Percentiles rank a stretch among this genome's conserved stretches.
Evolutionary conservation across 1,139 yeast species (phyloP).

Genomic region (Yamadazyma diddensiae): DNA sequence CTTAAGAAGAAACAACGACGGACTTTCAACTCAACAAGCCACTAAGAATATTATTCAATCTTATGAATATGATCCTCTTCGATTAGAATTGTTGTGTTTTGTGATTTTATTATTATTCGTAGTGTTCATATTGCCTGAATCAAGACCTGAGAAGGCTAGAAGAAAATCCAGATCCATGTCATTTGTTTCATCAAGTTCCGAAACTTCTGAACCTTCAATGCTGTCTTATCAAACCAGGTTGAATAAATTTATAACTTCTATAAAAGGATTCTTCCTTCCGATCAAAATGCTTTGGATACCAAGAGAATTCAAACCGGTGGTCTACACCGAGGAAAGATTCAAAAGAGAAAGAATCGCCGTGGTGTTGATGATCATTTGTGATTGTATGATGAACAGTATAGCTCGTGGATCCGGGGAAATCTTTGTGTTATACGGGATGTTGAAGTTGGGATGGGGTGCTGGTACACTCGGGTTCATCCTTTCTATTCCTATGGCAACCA

Average conservation of each 20-base stretch:
- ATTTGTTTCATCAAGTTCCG: conserved; percentile 2
- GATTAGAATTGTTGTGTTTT: conserved; percentile 24
- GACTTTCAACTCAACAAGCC: neutral
- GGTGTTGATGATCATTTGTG: conserved; percentile 40
- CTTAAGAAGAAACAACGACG: conserved; percentile 4
- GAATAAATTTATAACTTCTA: neutral
- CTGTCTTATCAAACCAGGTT: neutral
- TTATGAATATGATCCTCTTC: conserved; percentile 29
- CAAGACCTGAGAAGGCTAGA: conserved; percentile 47
- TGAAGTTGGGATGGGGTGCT: conserved; percentile 56
- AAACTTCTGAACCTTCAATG: neutral
- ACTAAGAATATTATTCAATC: conserved; percentile 10
- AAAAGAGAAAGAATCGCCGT: conserved; percentile 29
- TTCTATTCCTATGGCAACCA: conserved; percentile 48
- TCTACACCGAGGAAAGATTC: conserved; percentile 12
- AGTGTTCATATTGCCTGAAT: conserved; percentile 52
- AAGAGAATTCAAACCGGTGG: conserved; percentile 23
- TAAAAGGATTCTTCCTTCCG: conserved; percentile 41
- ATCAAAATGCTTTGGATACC: conserved; percentile 37
- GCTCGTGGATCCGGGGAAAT: conserved; percentile 38
- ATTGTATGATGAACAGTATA: conserved; percentile 37
- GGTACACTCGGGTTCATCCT: conserved; percentile 56
- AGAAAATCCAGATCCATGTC: conserved; percentile 43
- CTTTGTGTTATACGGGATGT: conserved; percentile 53
- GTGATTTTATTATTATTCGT: conserved; percentile 27